Conservation (phyloP, 208 protist genomes). For the Strigomonas culicis region DNA sequence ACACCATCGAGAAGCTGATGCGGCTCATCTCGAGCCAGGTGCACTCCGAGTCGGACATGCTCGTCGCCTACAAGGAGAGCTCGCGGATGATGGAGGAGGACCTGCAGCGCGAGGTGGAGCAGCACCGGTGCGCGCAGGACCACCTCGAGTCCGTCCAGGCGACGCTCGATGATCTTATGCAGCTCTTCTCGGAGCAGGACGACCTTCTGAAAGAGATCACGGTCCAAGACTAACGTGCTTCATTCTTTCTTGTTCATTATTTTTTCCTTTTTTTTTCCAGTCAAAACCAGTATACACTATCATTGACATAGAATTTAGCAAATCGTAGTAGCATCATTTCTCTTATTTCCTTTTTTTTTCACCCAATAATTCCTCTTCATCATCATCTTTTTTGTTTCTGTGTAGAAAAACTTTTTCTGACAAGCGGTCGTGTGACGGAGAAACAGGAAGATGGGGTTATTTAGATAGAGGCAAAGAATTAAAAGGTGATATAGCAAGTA, state of each 20-base stretch:
- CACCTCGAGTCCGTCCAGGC: constrained; percentile 23
- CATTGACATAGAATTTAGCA: neutral
- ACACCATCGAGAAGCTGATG: constrained; percentile 25
- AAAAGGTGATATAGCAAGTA: neutral
- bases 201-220: neutral
- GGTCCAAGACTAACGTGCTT: neutral
- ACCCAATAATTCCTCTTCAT: neutral
- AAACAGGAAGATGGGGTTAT: neutral
- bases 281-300: too few species aligned
- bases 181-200: neutral
- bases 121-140: constrained; percentile 21
- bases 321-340: neutral
- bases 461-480: too few species aligned
- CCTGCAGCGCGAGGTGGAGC: constrained; percentile 37
- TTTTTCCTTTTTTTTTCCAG: constrained; percentile 17
- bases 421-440: neutral
- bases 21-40: constrained; percentile 52
- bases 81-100: constrained; percentile 65
- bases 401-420: neutral
- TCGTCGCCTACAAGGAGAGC: constrained; percentile 55
- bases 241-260: neutral
- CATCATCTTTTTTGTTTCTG: neutral
- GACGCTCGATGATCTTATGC: too few species aligned
- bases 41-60: constrained; percentile 47
- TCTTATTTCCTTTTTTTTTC: constrained; percentile 6